A percentile compares a stretch with the other conserved stretches of the same genome.
Conservation (phyloP, 176 grass and related monocot species). For the Rhynchospora pubera region DNA sequence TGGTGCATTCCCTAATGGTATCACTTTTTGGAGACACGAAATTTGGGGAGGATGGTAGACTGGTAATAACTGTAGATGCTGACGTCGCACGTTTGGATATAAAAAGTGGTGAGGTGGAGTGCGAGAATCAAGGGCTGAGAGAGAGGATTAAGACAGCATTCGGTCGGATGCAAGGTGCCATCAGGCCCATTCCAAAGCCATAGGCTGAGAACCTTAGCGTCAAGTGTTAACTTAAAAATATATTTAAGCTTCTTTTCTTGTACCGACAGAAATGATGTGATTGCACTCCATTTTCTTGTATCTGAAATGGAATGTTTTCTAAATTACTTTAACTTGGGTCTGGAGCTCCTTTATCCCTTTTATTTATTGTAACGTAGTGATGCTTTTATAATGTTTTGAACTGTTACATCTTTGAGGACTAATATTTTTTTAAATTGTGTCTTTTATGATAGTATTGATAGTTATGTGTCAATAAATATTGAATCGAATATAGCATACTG, state of each 20-base stretch:
- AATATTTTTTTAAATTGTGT: background rate
- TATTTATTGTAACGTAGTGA: background rate
- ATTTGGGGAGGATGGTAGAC: slow-evolving; percentile 62
- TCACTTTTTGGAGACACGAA: slow-evolving; percentile 84
- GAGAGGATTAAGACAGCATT: slow-evolving; percentile 70
- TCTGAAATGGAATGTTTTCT: background rate
- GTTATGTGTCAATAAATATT: too few relatives aligned
- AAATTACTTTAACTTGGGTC: background rate
- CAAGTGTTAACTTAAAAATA: background rate
- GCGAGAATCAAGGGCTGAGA: slow-evolving; percentile 42
- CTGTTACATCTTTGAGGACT: background rate
- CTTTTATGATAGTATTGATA: background rate
- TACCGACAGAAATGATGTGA: background rate
- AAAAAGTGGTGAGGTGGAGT: slow-evolving; percentile 72
- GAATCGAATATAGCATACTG: too few relatives aligned
- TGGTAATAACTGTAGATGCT: slow-evolving; percentile 60
- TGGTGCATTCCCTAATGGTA: slow-evolving; percentile 56
- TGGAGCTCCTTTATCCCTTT: background rate
- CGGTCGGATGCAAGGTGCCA: slow-evolving; percentile 52
- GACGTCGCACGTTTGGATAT: slow-evolving; percentile 52
- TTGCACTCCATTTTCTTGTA: background rate
- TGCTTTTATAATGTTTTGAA: background rate
- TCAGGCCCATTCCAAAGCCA: slow-evolving; percentile 56
- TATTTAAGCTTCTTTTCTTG: background rate
- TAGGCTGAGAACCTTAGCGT: background rate